phyloP scores from a whole-genome alignment of 2,329 filamentous ascomycete species.

The Lasiodiplodia gonubiensis region DNA sequence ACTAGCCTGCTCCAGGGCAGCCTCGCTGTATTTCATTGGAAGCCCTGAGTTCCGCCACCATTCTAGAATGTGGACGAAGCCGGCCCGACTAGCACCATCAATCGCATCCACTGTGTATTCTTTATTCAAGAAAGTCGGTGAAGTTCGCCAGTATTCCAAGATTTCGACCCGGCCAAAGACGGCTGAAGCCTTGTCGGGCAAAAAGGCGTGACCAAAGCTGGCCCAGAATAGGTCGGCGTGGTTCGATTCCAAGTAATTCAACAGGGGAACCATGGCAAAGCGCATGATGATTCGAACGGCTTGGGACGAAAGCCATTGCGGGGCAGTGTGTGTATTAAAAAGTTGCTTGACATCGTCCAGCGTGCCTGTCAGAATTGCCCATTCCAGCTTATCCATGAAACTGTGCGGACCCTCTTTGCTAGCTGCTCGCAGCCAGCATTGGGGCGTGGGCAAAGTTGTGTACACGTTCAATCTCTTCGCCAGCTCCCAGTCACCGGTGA shows the following conservation, averaged over 20 bases:
- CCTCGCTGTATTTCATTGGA: slow-evolving; percentile 82
- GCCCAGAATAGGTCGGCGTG: slow-evolving; percentile 80
- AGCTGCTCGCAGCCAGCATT: slow-evolving; percentile 71
- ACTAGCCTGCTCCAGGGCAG: slow-evolving; percentile 85
- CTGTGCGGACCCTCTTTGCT: slow-evolving; percentile 70
- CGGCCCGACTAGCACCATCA: slow-evolving; percentile 84
- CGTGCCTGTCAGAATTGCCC: slow-evolving; percentile 77
- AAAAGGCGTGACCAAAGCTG: slow-evolving; percentile 79
- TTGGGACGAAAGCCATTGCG: slow-evolving; percentile 77
- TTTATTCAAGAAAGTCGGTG: slow-evolving; percentile 80
- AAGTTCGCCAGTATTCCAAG: slow-evolving; percentile 89
- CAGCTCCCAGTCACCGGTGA: slow-evolving; percentile 88
- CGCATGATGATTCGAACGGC: slow-evolving; percentile 90
- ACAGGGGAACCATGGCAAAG: slow-evolving; percentile 80
- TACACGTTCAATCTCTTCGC: slow-evolving; percentile 81
- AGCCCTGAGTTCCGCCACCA: slow-evolving; percentile 89
- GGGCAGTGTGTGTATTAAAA: slow-evolving; percentile 70
- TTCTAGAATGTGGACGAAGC: slow-evolving; percentile 83
- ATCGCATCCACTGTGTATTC: slow-evolving; percentile 86
- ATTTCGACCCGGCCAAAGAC: slow-evolving; percentile 85
- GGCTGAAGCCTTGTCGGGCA: slow-evolving; percentile 86
- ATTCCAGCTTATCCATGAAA: slow-evolving; percentile 81
- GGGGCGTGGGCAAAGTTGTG: slow-evolving; percentile 74
- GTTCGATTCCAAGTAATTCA: slow-evolving; percentile 72
- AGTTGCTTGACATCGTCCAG: slow-evolving; percentile 74